Evolutionary conservation across 2,329 filamentous ascomycete species (phyloP), one percentile per base, ranked within the genome.

Genomic region (Chrysoporthe puriensis): DNA sequence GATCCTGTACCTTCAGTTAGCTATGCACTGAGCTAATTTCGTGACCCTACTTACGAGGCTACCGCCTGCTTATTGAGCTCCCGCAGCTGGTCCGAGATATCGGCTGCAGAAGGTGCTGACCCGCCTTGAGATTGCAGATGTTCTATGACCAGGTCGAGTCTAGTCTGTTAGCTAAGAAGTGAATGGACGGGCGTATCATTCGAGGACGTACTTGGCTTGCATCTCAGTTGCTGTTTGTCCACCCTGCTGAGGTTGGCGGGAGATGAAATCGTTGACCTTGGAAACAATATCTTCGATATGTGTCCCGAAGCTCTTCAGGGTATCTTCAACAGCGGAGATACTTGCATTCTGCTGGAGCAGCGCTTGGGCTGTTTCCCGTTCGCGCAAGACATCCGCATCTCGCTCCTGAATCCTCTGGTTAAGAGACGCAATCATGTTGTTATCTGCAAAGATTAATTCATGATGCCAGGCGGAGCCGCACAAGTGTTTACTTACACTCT

Each of bases 381-480:
- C 34, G 11, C 69, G 59, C 34, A 48, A 16, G 16, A 70, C 32
- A 21, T 68, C 62, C 8, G 34, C 63, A 6, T 70, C 68, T 6
- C 63, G 63, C 48, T 70, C 58, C 57, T 63, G 11, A 4, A 72
- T 26, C 13, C 44, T 70, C 18, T 70, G 66, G 18, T 64, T 66
- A 42, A 74, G 40, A 11, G 66, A 57, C 32, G 73, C 71, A 5
- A 73, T 61, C 34, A 70, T 71, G 36, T 63, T 46, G 46, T 73
- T 67, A 40, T 74, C 65, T 46, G 65, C 59, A 34, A 67, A 43
- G 13, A 14, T 44, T 13, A 57, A 44, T 68, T 44, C 66, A 44
- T 36, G 16, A 21, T 7, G 11, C 16, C 9, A 44, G 26, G 18
- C 44, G 32, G 1, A 43, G 21, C 14, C 7, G 21, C 7, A 13